phyloP scores from a whole-genome alignment of 2,329 filamentous ascomycete genomes.

The Exserohilum turcica region DNA sequence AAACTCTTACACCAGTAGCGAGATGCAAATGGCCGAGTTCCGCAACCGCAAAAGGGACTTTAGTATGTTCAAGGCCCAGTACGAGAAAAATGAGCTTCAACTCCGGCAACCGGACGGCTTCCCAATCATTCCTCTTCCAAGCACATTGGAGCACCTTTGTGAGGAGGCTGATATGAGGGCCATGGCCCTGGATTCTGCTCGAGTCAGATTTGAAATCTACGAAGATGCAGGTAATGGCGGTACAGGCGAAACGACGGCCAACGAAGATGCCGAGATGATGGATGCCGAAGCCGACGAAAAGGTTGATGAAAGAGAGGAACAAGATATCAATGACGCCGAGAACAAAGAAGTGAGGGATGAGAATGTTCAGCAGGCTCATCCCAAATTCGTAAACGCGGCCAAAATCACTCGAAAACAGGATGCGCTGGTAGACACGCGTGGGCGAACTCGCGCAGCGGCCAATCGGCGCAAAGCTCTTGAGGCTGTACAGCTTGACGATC shows the following conservation, averaged over 20 bases:
- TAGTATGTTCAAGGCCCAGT: constrained; percentile 1
- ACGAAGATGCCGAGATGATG: neutral
- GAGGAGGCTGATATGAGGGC: constrained; percentile 4
- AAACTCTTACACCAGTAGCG: constrained; percentile 4
- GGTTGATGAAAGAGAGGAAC: neutral
- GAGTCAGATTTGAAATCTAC: constrained; percentile 1
- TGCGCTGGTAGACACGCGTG: constrained; percentile 4
- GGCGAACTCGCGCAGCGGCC: constrained; percentile 11
- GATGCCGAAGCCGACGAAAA: neutral
- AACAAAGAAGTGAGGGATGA: neutral
- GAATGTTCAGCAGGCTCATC: neutral
- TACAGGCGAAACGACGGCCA: neutral
- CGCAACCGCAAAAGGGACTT: neutral
- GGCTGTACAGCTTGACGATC: neutral
- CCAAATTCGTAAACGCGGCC: neutral
- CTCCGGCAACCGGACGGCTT: constrained; percentile 11
- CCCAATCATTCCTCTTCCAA: constrained; percentile 7
- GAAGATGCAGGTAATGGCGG: neutral
- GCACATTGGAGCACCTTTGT: constrained; percentile 4
- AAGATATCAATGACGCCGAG: neutral
- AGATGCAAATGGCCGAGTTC: neutral
- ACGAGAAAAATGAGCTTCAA: constrained; percentile 1
- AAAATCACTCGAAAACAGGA: neutral
- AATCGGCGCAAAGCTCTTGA: constrained; percentile 4
- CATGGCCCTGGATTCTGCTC: neutral